Percentiles rank a stretch among this genome's conserved stretches.
These are phyloP conservation scores for Melanopsichium pennsylvanicum DNA, from an alignment of 1,284 basidiomycete genomes.

Conservation along the genomic window DNA sequence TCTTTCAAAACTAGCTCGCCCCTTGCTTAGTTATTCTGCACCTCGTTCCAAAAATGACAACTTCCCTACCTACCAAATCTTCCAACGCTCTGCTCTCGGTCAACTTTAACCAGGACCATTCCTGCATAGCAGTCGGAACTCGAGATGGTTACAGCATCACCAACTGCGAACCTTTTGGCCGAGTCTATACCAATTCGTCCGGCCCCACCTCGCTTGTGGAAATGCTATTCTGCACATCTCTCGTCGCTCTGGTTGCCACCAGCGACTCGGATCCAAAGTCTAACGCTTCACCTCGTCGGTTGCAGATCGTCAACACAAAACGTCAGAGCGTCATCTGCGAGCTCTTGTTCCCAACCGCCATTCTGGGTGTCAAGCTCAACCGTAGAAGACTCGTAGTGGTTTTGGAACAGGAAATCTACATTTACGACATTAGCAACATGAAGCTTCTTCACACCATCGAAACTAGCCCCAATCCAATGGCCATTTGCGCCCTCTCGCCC, in stretches of 20 bases:
- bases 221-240: slow-evolving; percentile 98
- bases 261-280: slow-evolving; percentile 74
- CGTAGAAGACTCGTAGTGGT: slow-evolving; percentile 94
- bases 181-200: slow-evolving; percentile 91
- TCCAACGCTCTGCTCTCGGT: slow-evolving; percentile 54
- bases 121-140: slow-evolving; percentile 92
- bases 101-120: slow-evolving; percentile 66
- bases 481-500: slow-evolving; percentile 91
- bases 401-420: slow-evolving; percentile 94
- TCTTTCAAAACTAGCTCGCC: too few species aligned
- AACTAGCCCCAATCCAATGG: slow-evolving; percentile 92
- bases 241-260: slow-evolving; percentile 93
- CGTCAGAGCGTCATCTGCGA: slow-evolving; percentile 99
- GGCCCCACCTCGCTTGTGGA: slow-evolving; percentile 94
- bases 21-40: too few species aligned
- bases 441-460: slow-evolving; percentile 96
- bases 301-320: slow-evolving; percentile 99
- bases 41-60: slow-evolving; percentile 11
- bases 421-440: slow-evolving; percentile 99
- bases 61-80: slow-evolving; percentile 31
- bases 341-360: slow-evolving; percentile 92
- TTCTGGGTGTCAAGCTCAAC: slow-evolving; percentile 95
- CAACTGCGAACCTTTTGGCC: slow-evolving; percentile 96
- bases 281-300: slow-evolving; percentile 74
- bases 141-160: slow-evolving; percentile 95